Conservation (phyloP, 2,329 filamentous ascomycete genomes). For the Dothistroma septosporum region DNA sequence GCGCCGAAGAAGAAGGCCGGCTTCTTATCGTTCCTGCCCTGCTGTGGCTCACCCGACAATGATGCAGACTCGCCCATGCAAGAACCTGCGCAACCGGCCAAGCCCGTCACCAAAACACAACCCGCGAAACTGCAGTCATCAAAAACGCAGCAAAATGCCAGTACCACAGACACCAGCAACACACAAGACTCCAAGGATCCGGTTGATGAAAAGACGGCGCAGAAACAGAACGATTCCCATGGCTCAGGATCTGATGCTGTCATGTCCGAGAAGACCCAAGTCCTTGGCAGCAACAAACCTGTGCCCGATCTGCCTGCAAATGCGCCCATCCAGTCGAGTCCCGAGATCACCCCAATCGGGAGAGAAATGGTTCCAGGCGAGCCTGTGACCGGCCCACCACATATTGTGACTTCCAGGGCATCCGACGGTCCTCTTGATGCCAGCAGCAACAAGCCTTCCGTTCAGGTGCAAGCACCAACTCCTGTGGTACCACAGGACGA, state of each 20-base stretch:
- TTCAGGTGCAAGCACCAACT: constrained; percentile 43
- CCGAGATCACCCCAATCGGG: constrained; percentile 1
- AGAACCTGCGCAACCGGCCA: constrained; percentile 48
- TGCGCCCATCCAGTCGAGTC: not conserved
- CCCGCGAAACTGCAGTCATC: constrained; percentile 48
- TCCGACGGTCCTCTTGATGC: constrained; percentile 2
- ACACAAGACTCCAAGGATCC: constrained; percentile 43
- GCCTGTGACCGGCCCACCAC: not conserved
- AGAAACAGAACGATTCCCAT: constrained; percentile 13
- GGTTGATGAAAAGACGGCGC: constrained; percentile 42
- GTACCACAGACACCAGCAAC: constrained; percentile 41
- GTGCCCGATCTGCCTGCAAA: constrained; percentile 12
- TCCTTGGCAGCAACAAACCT: constrained; percentile 20
- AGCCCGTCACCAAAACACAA: constrained; percentile 38
- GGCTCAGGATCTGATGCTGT: constrained; percentile 11
- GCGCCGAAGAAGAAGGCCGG: constrained; percentile 41
- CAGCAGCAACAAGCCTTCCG: constrained; percentile 15
- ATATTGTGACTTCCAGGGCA: constrained; percentile 12
- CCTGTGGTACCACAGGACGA: constrained; percentile 40
- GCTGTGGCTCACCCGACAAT: constrained; percentile 62
- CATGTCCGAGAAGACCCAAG: constrained; percentile 20
- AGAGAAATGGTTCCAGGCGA: constrained; percentile 2
- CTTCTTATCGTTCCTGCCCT: constrained; percentile 56
- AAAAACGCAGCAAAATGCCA: constrained; percentile 44
- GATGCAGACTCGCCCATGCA: constrained; percentile 54